A percentile compares a stretch with the other conserved stretches of the same genome.
phyloP scores from a whole-genome alignment of 2,329 filamentous ascomycete species.

The Claviceps pazoutovae region DNA sequence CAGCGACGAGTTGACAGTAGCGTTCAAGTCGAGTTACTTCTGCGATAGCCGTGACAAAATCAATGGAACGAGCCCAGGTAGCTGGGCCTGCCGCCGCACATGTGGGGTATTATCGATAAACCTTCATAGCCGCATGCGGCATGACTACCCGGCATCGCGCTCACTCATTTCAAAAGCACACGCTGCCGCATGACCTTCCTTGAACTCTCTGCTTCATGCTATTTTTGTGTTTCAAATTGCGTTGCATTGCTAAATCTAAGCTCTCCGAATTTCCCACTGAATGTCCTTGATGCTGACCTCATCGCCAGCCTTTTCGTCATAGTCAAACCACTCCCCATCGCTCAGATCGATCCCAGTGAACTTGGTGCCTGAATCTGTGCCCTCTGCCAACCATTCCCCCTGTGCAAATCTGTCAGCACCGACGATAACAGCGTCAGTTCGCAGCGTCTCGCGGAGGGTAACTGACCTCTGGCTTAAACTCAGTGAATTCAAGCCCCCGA shows the following conservation, averaged over 20 bases:
- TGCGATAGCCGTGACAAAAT: too few relatives aligned
- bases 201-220: not conserved
- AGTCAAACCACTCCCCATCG: slow-evolving; percentile 96
- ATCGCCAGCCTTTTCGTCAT: slow-evolving; percentile 83
- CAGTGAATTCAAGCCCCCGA: slow-evolving; percentile 78
- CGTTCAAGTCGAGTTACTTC: not conserved
- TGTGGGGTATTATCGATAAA: slow-evolving; percentile 2
- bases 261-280: slow-evolving; percentile 70
- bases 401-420: slow-evolving; percentile 28
- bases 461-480: slow-evolving; percentile 75
- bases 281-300: slow-evolving; percentile 88
- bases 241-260: slow-evolving; percentile 26
- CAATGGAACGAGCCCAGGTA: too few relatives aligned
- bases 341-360: slow-evolving; percentile 70
- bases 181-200: not conserved
- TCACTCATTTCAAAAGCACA: not conserved
- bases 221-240: too few relatives aligned
- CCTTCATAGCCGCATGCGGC: too few relatives aligned
- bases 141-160: not conserved
- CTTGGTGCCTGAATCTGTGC: slow-evolving; percentile 64
- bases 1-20: not conserved
- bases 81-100: not conserved
- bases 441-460: not conserved
- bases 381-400: slow-evolving; percentile 84
- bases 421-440: not conserved